Conservation (phyloP, 2,329 filamentous ascomycete genomes). For the Neonectria ditissima region DNA sequence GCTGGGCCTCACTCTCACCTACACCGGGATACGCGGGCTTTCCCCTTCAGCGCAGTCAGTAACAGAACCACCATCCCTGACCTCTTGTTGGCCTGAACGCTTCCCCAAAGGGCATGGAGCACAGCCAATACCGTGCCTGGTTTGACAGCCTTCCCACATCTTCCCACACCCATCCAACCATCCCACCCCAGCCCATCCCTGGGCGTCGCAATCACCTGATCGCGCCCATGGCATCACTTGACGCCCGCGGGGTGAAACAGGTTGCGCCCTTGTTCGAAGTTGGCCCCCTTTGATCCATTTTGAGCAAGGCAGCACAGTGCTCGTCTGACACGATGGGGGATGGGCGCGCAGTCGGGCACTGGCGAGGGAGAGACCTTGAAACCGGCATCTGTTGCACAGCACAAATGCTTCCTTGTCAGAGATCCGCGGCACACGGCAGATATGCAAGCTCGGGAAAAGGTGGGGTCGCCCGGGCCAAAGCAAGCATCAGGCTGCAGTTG, state of each 20-base stretch:
- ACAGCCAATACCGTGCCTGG: slow-evolving; percentile 3
- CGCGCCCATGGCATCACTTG: slow-evolving; percentile 27
- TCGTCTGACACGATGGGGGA: slow-evolving; percentile 7
- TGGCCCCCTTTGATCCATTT: slow-evolving; percentile 7
- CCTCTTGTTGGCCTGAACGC: not conserved
- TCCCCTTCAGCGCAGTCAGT: not conserved
- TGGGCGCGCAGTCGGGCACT: not conserved
- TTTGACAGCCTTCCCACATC: slow-evolving; percentile 10
- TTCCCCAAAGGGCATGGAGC: not conserved
- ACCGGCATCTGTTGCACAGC: not conserved
- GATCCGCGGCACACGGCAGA: slow-evolving; percentile 4
- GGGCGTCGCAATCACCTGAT: slow-evolving; percentile 31
- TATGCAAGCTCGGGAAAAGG: not conserved
- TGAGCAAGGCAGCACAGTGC: slow-evolving; percentile 9
- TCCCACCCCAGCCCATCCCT: not conserved
- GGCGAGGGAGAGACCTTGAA: not conserved
- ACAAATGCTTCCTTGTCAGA: slow-evolving; percentile 2
- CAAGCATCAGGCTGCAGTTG: not conserved
- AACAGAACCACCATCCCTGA: not conserved
- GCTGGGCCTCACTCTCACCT: not conserved
- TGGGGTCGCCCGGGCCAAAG: not conserved
- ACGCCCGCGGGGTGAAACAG: slow-evolving; percentile 30
- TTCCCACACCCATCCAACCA: slow-evolving; percentile 6
- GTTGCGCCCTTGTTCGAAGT: slow-evolving; percentile 23
- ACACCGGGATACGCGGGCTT: not conserved